Percentiles rank a stretch among this genome's conserved stretches.
Evolutionary conservation across 1,139 yeast species (phyloP).

Genomic region (Chernovozyma sophiae-reginae): DNA sequence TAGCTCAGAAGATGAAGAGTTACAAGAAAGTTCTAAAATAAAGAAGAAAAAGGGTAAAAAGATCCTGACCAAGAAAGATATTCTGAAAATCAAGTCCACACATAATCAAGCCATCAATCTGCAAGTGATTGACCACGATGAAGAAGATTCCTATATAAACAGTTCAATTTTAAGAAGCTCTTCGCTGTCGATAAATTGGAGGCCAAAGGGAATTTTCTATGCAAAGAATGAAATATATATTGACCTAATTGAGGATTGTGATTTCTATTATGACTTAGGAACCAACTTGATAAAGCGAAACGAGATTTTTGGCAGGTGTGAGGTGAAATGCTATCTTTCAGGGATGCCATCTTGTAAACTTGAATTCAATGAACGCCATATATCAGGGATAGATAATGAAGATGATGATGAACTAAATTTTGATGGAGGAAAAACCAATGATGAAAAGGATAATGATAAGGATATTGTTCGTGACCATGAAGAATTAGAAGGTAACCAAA

Average conservation of each 20-base stretch:
- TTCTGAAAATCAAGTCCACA: slow-evolving; percentile 29
- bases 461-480: too few species aligned
- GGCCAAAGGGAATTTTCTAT: slow-evolving; percentile 47
- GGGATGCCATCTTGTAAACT: slow-evolving; percentile 46
- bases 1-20: slow-evolving; percentile 12
- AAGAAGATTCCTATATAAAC: slow-evolving; percentile 35
- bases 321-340: slow-evolving; percentile 39
- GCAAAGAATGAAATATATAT: slow-evolving; percentile 45
- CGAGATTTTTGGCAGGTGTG: slow-evolving; percentile 35
- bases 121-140: slow-evolving; percentile 25
- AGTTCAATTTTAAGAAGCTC: slow-evolving; percentile 52
- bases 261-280: slow-evolving; percentile 35
- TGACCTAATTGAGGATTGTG: slow-evolving; percentile 40
- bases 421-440: background rate
- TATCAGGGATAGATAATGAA: slow-evolving; percentile 27
- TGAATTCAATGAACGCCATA: slow-evolving; percentile 39
- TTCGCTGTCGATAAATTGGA: slow-evolving; percentile 43
- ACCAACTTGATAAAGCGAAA: slow-evolving; percentile 26
- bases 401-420: slow-evolving; percentile 10
- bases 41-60: slow-evolving; percentile 6
- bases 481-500: background rate
- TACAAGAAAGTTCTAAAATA: slow-evolving; percentile 2
- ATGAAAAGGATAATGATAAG: background rate
- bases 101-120: slow-evolving; percentile 37
- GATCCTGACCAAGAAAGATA: slow-evolving; percentile 14